phyloP scores from a whole-genome alignment of 1,139 yeast genomes.

The Hemisphaericaspora xylofermentans region DNA sequence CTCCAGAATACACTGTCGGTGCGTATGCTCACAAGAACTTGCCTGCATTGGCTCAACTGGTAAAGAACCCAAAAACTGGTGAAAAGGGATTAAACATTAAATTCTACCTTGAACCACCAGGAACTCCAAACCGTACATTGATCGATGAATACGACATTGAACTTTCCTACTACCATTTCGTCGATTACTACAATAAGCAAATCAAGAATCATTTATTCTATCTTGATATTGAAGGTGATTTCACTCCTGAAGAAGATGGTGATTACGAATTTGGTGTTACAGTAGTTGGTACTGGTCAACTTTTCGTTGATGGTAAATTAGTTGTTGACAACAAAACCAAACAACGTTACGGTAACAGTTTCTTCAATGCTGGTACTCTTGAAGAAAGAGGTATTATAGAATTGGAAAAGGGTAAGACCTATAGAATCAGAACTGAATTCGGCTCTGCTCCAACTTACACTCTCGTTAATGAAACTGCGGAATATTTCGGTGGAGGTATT shows the following conservation, averaged over 20 bases:
- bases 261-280: slow-evolving; percentile 51
- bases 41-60: slow-evolving; percentile 27
- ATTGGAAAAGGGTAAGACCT: slow-evolving; percentile 41
- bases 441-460: slow-evolving; percentile 51
- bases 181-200: slow-evolving; percentile 42
- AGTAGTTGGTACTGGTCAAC: slow-evolving; percentile 52
- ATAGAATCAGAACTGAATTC: slow-evolving; percentile 47
- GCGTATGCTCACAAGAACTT: slow-evolving; percentile 23
- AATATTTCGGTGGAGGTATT: slow-evolving; percentile 31
- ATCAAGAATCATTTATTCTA: slow-evolving; percentile 28
- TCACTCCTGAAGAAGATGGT: slow-evolving; percentile 45
- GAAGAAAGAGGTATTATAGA: slow-evolving; percentile 42
- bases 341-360: slow-evolving; percentile 48
- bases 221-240: slow-evolving; percentile 44
- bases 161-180: slow-evolving; percentile 39
- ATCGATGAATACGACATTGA: slow-evolving; percentile 38
- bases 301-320: slow-evolving; percentile 50
- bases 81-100: slow-evolving; percentile 38
- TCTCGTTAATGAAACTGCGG: slow-evolving; percentile 16
- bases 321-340: slow-evolving; percentile 56
- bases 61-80: slow-evolving; percentile 32
- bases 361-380: slow-evolving; percentile 46
- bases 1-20: slow-evolving; percentile 22
- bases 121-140: slow-evolving; percentile 18
- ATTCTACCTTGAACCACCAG: slow-evolving; percentile 31